Evolutionary conservation across 208 protist genomes (phyloP).

Genomic region (Crithidia bombi): DNA sequence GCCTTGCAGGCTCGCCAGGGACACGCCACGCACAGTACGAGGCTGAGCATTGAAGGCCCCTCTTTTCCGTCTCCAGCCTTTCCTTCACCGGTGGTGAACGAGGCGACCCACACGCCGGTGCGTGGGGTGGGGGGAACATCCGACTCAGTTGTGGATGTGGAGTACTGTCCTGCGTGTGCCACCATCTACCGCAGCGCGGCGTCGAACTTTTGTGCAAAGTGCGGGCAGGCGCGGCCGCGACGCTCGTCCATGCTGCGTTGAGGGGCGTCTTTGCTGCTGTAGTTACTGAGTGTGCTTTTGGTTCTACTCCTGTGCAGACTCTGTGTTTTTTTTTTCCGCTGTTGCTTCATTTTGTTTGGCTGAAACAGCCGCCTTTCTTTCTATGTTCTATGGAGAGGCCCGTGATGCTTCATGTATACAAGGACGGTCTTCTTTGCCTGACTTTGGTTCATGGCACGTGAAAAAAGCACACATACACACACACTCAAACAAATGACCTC

Average conservation of each 20-base stretch:
- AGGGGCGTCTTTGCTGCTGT: neutral
- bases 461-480: neutral
- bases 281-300: neutral
- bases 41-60: neutral
- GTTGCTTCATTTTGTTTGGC: too few relatives aligned
- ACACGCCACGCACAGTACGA: neutral
- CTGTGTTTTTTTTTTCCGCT: neutral
- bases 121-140: too few relatives aligned
- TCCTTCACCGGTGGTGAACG: neutral
- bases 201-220: conserved; percentile 67
- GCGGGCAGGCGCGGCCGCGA: conserved; percentile 42
- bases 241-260: conserved; percentile 16
- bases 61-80: too few relatives aligned
- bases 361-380: too few relatives aligned
- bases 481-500: neutral
- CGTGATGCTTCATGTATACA: too few relatives aligned
- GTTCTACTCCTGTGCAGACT: too few relatives aligned
- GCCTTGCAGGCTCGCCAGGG: conserved; percentile 1
- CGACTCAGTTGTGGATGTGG: conserved; percentile 14
- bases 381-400: too few relatives aligned
- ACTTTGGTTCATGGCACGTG: conserved; percentile 9
- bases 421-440: neutral
- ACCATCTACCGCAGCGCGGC: conserved; percentile 48
- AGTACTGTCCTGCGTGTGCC: conserved; percentile 57
- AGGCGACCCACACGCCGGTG: neutral